phyloP scores from a whole-genome alignment of 2,329 filamentous ascomycete genomes.

The Pezicula rhizophila region DNA sequence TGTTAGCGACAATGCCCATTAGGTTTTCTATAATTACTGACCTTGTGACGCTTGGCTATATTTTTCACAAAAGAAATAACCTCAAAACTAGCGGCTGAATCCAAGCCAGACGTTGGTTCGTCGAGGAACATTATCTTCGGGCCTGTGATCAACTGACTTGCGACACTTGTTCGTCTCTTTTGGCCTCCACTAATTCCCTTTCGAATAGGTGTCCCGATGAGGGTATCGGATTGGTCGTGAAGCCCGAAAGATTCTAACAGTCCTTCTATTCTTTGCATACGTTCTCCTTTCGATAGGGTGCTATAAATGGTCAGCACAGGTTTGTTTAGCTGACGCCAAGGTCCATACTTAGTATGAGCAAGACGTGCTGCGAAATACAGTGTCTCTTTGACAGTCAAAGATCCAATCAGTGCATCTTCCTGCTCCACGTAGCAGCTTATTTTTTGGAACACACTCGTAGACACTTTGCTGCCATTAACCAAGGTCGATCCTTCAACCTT shows the following conservation, averaged over 20 bases:
- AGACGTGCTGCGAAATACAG: constrained; percentile 72
- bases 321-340: not conserved
- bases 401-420: constrained; percentile 77
- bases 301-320: constrained; percentile 16
- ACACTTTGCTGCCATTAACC: constrained; percentile 56
- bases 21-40: constrained; percentile 29
- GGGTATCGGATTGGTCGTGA: constrained; percentile 57
- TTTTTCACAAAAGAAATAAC: constrained; percentile 66
- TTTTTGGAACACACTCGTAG: constrained; percentile 51
- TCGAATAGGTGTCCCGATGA: constrained; percentile 75
- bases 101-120: constrained; percentile 77
- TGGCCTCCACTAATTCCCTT: constrained; percentile 84
- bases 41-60: constrained; percentile 60
- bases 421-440: constrained; percentile 80
- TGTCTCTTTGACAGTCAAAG: constrained; percentile 74
- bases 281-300: constrained; percentile 43
- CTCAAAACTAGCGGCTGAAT: constrained; percentile 70
- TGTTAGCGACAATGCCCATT: constrained; percentile 16
- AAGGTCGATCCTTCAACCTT: constrained; percentile 48
- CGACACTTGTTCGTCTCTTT: constrained; percentile 74
- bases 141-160: constrained; percentile 73
- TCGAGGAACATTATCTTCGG: constrained; percentile 79
- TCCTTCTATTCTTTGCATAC: constrained; percentile 55
- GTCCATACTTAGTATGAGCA: constrained; percentile 44
- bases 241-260: constrained; percentile 71